Evolutionary conservation across 2,329 filamentous ascomycete species (phyloP), one percentile per base, ranked within the genome.

Genomic region (Fusarium torulosum): DNA sequence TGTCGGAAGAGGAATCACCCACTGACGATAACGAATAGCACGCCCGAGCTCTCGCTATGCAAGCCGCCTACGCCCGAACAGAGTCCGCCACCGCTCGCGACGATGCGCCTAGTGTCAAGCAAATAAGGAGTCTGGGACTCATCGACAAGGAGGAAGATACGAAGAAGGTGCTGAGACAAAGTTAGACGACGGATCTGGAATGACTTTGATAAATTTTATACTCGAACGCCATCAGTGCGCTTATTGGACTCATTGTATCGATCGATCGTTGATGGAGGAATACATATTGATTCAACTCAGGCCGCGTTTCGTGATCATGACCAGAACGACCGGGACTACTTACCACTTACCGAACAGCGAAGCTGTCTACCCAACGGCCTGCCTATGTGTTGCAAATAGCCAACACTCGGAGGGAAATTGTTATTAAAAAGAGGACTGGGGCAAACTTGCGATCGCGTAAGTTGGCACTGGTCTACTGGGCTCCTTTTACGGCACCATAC

Each of bases 101-200:
- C 77, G 90, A 93, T 75, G 91, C 89, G 59, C 93, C 93, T 63
- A 94, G 88, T 67, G 91, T 92, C 7, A 93, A 92, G 62, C 89
- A 96, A 83, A 96, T 98, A 85, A 86, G 93, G 79, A 94, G 91
- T 78, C 79, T 98, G 66, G 95, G 95, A 43, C 80, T 97, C 70
- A 76, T 98, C 73, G 90, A 91, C 75, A 93, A 93, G 79, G 91
- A 96, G 71, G 92, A 96, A 73, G 92, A 96, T 72, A 88, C 90
- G 56, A 88, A 90, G 77, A 85, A 86, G 76, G 84, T 88, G 58
- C 71, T 87, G 50, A 81, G 80, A 35, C 75, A 74, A 56, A 74
- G 57, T 45, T 77, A 74, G 67, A 58, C 37, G 43, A 23, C 21
- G 40, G 41, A 59, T 41, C 17, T 42, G 33, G 53, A 49, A 47